Base-by-base conservation (phyloP, 169 alveolate species). In the Plasmodium billcollinsi region DNA sequence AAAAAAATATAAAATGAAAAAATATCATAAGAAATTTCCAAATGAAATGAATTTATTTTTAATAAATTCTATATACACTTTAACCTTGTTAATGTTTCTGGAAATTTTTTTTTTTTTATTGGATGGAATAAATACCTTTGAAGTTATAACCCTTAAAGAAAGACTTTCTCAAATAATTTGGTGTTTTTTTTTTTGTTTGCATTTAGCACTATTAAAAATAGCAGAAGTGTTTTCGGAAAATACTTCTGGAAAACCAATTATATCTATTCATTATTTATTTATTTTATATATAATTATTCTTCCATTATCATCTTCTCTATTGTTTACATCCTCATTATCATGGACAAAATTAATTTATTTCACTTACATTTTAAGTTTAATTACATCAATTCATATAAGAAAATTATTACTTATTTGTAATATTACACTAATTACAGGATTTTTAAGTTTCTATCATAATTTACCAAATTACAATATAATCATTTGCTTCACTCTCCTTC, bases 121-220 rank as follows among this genome's bases (percentile, higher is more conserved):
- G 67, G 91, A 83, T 56, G 91, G 91, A 26, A 70, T 83, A 70
- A 83, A 70, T 39, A 83, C 91, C 3, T 70, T 83, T 71, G 83
- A 67, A 61, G 56, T 70, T n/a, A 70, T 83, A 83, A 58, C n/a
- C n/a, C 18, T 59, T 62, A 50, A 83, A 54, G 91, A 58, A 50
- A 83, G 74, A 29, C 21, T 70, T 43, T 59, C 91, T 39, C 74
- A 70, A 70, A 83, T 83, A 50, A 71, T 83, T 21, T 71, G 85
- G 83, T 83, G 86, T 65, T 7, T 59, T 49, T 83, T 83, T 62
- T 58, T 83, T 58, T 80, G 69, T 47, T 14, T 83, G 29, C 91
- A 83, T 18, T 24, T 83, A 33, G 73, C 73, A 20, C 12, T 83
- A 43, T 71, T 83, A 67, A 67, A 83, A 67, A 45, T 83, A 69